Percentiles rank a stretch among this genome's conserved stretches.
Evolutionary conservation across 495 filamentous ascomycete genomes (phyloP).

Genomic region (Penicillium argentinense): DNA sequence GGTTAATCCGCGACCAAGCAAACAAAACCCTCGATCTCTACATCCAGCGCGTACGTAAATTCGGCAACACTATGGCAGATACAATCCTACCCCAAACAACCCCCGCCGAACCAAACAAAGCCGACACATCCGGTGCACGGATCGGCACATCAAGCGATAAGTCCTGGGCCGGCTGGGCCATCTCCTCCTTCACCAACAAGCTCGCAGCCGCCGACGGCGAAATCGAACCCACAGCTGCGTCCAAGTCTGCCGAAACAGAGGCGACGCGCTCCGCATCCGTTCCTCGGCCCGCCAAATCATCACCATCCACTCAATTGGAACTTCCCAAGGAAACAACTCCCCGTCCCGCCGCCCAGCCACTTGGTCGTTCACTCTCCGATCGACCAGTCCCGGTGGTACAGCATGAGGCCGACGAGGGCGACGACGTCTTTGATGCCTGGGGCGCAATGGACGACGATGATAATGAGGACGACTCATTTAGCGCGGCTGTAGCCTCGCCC

Average conservation of each 20-base stretch:
- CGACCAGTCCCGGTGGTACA: constrained; percentile 46
- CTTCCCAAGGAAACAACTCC: constrained; percentile 29
- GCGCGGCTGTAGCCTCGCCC: constrained; percentile 36
- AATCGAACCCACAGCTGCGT: constrained; percentile 59
- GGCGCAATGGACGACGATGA: constrained; percentile 67
- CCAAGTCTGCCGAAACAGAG: constrained; percentile 30
- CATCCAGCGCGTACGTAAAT: constrained; percentile 77
- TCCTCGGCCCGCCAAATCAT: constrained; percentile 45
- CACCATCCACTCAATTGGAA: constrained; percentile 51
- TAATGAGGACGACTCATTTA: constrained; percentile 49
- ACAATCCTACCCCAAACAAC: constrained; percentile 58
- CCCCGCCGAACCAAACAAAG: constrained; percentile 36
- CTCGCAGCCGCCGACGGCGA: constrained; percentile 78
- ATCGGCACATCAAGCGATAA: constrained; percentile 76
- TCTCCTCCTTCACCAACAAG: constrained; percentile 98
- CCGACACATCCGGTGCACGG: constrained; percentile 54
- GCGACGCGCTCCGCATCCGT: constrained; percentile 44
- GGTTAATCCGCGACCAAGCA: constrained; percentile 83
- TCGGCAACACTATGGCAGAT: constrained; percentile 75
- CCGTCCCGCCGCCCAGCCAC: constrained; percentile 41
- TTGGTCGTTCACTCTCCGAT: constrained; percentile 40
- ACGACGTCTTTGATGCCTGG: constrained; percentile 66
- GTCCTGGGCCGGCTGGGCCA: constrained; percentile 94
- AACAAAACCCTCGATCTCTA: constrained; percentile 90
- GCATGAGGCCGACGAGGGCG: constrained; percentile 47